phyloP scores from a whole-genome alignment of 2,329 filamentous ascomycete genomes.

The Neurospora sp. region DNA sequence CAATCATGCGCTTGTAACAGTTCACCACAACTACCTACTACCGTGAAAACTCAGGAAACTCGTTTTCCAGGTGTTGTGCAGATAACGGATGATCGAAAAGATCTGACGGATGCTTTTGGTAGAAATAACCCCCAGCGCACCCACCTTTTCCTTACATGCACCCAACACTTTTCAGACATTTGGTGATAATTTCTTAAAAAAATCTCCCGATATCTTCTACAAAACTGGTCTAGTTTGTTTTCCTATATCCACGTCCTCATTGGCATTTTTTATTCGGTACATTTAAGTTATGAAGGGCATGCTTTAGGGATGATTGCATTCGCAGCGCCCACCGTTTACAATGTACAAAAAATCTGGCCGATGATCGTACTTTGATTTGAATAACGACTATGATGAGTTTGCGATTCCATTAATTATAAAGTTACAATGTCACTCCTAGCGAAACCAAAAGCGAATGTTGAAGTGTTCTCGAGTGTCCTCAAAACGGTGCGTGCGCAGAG shows the following conservation, averaged over 20 bases:
- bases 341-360: neutral
- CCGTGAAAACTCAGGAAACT: too few species aligned
- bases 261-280: too few species aligned
- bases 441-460: neutral
- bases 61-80: neutral
- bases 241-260: too few species aligned
- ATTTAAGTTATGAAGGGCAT: neutral
- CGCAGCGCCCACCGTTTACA: neutral
- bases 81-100: neutral
- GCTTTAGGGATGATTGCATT: neutral
- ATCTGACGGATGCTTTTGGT: neutral
- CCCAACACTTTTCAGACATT: neutral
- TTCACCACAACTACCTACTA: too few species aligned
- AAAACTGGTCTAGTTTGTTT: neutral
- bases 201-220: too few species aligned
- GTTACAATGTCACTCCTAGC: rapidly evolving
- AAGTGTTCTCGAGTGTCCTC: neutral
- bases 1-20: too few species aligned
- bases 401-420: neutral
- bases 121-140: neutral
- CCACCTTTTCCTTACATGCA: neutral
- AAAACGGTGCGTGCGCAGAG: neutral
- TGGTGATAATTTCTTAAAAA: neutral
- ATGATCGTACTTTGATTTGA: neutral
- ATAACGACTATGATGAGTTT: neutral